phyloP scores from a whole-genome alignment of 2,329 filamentous ascomycete genomes.

The Fusarium buxicola region DNA sequence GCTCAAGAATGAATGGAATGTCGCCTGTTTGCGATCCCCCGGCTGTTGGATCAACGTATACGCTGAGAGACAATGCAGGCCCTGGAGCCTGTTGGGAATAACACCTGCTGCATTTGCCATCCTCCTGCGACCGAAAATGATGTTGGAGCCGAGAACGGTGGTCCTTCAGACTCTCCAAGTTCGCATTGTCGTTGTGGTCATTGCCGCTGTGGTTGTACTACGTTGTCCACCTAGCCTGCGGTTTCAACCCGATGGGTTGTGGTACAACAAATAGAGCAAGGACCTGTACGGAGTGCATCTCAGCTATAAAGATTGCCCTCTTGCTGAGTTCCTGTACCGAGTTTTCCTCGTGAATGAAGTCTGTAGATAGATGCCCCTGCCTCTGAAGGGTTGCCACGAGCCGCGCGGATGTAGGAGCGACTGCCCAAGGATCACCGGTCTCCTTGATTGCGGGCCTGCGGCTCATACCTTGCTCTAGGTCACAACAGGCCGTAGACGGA shows the following conservation, averaged over 20 bases:
- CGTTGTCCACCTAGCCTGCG: neutral
- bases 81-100: neutral
- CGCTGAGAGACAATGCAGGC: neutral
- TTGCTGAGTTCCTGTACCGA: neutral
- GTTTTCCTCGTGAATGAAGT: neutral
- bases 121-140: slow-evolving; percentile 8
- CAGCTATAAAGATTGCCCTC: neutral
- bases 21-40: slow-evolving; percentile 4
- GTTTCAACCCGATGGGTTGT: slow-evolving; percentile 17
- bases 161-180: slow-evolving; percentile 1
- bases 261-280: slow-evolving; percentile 14
- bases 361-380: neutral
- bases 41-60: slow-evolving; percentile 1
- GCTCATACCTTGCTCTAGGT: neutral
- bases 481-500: too few species aligned
- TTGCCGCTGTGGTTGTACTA: slow-evolving; percentile 17
- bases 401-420: neutral
- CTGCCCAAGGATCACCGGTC: neutral
- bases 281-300: slow-evolving; percentile 20
- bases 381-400: neutral
- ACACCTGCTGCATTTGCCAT: slow-evolving; percentile 2
- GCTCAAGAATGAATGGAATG: neutral
- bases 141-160: slow-evolving; percentile 2
- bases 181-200: slow-evolving; percentile 8
- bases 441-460: neutral